Conservation (phyloP, 345 rosid genomes). For the Excoecaria agallocha region DNA sequence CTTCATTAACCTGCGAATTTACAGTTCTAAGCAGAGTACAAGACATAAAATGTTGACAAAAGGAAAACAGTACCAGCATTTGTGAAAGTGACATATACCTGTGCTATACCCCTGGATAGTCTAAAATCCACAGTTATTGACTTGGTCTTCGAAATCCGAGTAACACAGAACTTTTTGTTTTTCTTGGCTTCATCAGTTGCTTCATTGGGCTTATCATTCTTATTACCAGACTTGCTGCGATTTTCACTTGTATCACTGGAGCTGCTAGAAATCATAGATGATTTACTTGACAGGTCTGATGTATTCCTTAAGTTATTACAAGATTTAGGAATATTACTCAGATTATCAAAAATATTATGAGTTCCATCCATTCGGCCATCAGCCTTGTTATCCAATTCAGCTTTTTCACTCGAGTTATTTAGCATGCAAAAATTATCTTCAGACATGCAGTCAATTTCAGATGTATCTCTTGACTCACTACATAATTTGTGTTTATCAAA, state of each 20-base stretch:
- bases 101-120: conserved; percentile 93
- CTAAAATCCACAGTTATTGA: conserved; percentile 92
- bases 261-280: conserved; percentile 34
- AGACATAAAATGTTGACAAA: conserved; percentile 8
- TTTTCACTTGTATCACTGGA: conserved; percentile 46
- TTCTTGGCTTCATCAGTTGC: conserved; percentile 44
- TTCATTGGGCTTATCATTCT: conserved; percentile 37
- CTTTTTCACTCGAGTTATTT: conserved; percentile 38
- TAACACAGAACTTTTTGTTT: conserved; percentile 54
- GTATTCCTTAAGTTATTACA: conserved; percentile 30
- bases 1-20: conserved; percentile 85
- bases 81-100: conserved; percentile 40
- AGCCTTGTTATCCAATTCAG: conserved; percentile 33
- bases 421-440: conserved; percentile 28
- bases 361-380: conserved; percentile 41
- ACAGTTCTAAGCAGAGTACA: conserved; percentile 11
- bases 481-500: conserved; percentile 30
- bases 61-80: neutral
- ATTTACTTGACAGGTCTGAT: conserved; percentile 38
- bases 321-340: conserved; percentile 38
- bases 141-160: conserved; percentile 64
- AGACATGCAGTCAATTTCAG: conserved; percentile 32
- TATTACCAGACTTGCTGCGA: conserved; percentile 35
- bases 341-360: conserved; percentile 27
- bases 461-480: conserved; percentile 34